These are phyloP conservation scores for Tolypocladium nubicola DNA, from an alignment of 2,329 filamentous ascomycete genomes.

Conservation along the genomic window DNA sequence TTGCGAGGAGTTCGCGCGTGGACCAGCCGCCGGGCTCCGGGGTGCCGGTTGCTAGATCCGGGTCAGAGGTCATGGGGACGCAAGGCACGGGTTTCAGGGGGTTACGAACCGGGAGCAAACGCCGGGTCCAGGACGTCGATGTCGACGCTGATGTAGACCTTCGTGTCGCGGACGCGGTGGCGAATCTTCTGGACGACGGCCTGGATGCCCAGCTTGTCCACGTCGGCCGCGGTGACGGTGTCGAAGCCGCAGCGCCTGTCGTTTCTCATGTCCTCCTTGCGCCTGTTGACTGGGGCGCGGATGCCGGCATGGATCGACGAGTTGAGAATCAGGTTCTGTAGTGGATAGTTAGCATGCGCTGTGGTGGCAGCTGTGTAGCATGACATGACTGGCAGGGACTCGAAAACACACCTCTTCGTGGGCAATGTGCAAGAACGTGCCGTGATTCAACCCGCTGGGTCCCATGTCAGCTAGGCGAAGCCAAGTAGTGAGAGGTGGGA, in stretches of 20 bases:
- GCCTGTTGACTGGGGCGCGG: constrained; percentile 57
- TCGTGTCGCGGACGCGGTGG: constrained; percentile 55
- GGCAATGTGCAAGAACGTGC: constrained; percentile 13
- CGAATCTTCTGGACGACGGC: constrained; percentile 60
- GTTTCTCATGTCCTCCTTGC: constrained; percentile 9
- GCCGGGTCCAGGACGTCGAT: constrained; percentile 71
- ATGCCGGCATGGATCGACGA: constrained; percentile 68
- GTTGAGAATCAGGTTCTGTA: constrained; percentile 49
- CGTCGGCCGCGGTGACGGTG: constrained; percentile 34
- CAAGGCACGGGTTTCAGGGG: not conserved
- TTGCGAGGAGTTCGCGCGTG: constrained; percentile 68
- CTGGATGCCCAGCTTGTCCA: constrained; percentile 63
- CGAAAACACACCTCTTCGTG: constrained; percentile 9
- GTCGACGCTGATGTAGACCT: constrained; percentile 65
- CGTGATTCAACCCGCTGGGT: constrained; percentile 10
- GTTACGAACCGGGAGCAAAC: constrained; percentile 10
- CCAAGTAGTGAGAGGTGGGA: not conserved
- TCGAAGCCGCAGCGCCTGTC: constrained; percentile 12
- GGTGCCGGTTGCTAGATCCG: constrained; percentile 57
- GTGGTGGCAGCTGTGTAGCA: not conserved
- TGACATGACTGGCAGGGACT: not conserved
- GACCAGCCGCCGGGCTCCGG: constrained; percentile 83
- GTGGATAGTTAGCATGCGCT: not conserved
- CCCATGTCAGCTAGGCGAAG: not conserved
- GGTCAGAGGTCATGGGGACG: not conserved